Conservation (phyloP, 2,329 filamentous ascomycete genomes). For the Teratosphaeria destructans region DNA sequence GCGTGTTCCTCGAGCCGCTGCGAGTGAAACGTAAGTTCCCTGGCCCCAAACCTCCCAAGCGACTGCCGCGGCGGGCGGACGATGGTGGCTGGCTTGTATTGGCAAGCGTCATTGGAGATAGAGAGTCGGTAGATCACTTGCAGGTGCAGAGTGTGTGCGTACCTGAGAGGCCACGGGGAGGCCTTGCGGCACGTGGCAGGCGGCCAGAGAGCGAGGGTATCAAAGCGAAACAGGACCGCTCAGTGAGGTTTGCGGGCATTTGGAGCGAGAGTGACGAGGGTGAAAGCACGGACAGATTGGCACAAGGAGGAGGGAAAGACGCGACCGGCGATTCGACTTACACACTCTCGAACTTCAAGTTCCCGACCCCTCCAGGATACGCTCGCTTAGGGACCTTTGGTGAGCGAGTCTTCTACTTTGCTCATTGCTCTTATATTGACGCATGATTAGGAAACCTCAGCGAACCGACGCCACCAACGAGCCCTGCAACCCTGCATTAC, state of each 20-base stretch:
- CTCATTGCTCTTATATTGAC: conserved; percentile 5
- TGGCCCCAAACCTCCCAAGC: conserved; percentile 17
- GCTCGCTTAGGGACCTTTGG: conserved; percentile 19
- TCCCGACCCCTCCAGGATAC: conserved; percentile 20
- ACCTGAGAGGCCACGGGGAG: background rate
- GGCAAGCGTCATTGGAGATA: conserved; percentile 15
- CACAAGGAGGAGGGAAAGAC: conserved; percentile 2
- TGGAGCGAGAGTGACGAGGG: background rate
- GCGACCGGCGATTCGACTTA: conserved; percentile 11
- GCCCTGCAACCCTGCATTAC: conserved; percentile 21
- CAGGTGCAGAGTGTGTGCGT: background rate
- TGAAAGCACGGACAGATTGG: background rate
- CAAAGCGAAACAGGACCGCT: background rate
- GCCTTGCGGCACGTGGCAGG: background rate
- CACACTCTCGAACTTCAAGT: conserved; percentile 20
- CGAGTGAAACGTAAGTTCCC: conserved; percentile 23
- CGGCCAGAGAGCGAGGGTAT: conserved; percentile 1
- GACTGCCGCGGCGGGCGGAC: conserved; percentile 16
- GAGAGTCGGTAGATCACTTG: background rate
- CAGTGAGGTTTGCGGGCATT: conserved; percentile 5
- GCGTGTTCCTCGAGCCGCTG: conserved; percentile 2
- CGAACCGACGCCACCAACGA: conserved; percentile 11
- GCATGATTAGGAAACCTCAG: conserved; percentile 10
- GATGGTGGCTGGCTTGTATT: conserved; percentile 21
- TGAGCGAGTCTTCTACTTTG: conserved; percentile 6